These are phyloP conservation scores for Nadsonia fulvescens DNA, from an alignment of 805 yeast genomes.

Conservation along the genomic window DNA sequence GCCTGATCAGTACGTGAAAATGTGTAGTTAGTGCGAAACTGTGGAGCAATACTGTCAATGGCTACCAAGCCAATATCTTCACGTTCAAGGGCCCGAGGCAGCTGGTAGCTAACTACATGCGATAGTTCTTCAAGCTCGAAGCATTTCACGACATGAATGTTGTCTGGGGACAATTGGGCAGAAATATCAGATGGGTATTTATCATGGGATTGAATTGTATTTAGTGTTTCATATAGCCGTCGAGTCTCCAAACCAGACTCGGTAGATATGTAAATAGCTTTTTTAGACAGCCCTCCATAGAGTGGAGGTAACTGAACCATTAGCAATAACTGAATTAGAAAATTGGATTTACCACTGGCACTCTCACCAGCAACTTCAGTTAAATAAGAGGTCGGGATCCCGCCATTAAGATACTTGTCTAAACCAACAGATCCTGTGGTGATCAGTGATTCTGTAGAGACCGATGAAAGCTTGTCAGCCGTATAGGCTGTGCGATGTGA, in stretches of 20 bases:
- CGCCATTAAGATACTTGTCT: conserved; percentile 36
- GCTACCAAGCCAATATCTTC: conserved; percentile 36
- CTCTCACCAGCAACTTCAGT: conserved; percentile 76
- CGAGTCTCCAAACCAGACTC: conserved; percentile 57
- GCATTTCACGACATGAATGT: conserved; percentile 38
- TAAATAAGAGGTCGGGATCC: conserved; percentile 33
- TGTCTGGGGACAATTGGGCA: conserved; percentile 20
- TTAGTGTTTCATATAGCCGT: conserved; percentile 35
- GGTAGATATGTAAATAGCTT: conserved; percentile 60
- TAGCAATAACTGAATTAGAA: conserved; percentile 47
- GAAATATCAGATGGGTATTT: conserved; percentile 13
- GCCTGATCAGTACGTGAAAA: conserved; percentile 1
- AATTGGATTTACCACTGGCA: conserved; percentile 74
- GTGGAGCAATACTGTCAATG: conserved; percentile 64
- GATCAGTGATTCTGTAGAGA: conserved; percentile 4
- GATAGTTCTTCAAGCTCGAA: conserved; percentile 57
- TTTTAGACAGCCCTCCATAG: conserved; percentile 29
- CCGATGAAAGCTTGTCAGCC: too few species aligned
- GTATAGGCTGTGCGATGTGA: too few species aligned
- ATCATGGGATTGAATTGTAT: conserved; percentile 15
- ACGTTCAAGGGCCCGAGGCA: conserved; percentile 36
- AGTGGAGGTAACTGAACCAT: conserved; percentile 33
- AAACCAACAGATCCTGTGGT: conserved; percentile 36
- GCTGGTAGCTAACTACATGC: conserved; percentile 48
- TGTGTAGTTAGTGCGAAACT: conserved; percentile 42